Conservation (phyloP, 2,329 filamentous ascomycete genomes). For the Teratosphaeria pseudoeucalypti region DNA sequence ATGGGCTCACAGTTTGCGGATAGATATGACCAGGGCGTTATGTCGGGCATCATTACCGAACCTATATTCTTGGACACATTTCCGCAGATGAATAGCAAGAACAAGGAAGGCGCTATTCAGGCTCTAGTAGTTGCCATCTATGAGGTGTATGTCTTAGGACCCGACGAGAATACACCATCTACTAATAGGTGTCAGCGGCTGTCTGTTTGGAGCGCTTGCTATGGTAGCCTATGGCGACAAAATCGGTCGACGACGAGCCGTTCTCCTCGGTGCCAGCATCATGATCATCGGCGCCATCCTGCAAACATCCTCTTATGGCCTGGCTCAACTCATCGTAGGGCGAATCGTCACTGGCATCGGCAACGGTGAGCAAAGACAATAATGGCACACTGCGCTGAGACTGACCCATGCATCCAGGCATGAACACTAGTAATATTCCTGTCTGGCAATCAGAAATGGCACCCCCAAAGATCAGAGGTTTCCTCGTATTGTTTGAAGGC, state of each 20-base stretch:
- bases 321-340: slow-evolving; percentile 4
- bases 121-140: slow-evolving; percentile 26
- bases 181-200: neutral
- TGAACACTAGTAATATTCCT: slow-evolving; percentile 1
- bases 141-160: slow-evolving; percentile 6
- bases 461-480: slow-evolving; percentile 1
- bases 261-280: neutral
- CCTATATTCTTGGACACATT: slow-evolving; percentile 30
- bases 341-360: slow-evolving; percentile 1
- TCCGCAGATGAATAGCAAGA: slow-evolving; percentile 26
- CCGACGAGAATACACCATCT: neutral
- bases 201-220: neutral
- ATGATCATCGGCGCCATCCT: slow-evolving; percentile 3
- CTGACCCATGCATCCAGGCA: neutral
- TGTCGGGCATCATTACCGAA: slow-evolving; percentile 33
- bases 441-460: slow-evolving; percentile 6
- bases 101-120: slow-evolving; percentile 16
- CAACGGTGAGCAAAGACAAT: neutral
- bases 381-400: too few species aligned
- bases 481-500: slow-evolving; percentile 4
- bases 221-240: neutral
- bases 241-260: neutral
- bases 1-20: neutral
- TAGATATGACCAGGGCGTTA: slow-evolving; percentile 15
- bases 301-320: slow-evolving; percentile 2